A percentile compares a stretch with the other conserved stretches of the same genome.
These are phyloP conservation scores for Sphaceloma murrayae DNA, from an alignment of 2,329 filamentous ascomycete species.

Conservation along the genomic window DNA sequence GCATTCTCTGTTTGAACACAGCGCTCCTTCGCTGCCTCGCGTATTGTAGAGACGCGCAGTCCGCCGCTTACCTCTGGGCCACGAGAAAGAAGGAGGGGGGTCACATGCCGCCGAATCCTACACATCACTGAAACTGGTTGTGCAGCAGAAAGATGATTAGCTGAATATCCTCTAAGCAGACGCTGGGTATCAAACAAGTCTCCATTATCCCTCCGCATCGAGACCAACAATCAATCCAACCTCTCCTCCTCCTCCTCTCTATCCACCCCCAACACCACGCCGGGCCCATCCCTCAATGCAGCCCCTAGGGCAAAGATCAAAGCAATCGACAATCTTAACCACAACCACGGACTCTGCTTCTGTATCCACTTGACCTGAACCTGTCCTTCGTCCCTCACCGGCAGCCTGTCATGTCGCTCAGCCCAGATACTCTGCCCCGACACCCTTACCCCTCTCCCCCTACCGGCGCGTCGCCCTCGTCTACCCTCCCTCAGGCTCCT, in stretches of 20 bases:
- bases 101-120: neutral
- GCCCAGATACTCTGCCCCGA: slow-evolving; percentile 14
- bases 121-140: neutral
- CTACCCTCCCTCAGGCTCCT: slow-evolving; percentile 16
- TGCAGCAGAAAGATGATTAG: no score
- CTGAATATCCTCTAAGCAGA: no score
- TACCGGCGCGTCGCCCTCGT: no score
- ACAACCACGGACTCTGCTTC: slow-evolving; percentile 32
- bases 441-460: neutral
- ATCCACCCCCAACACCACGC: slow-evolving; percentile 27
- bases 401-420: slow-evolving; percentile 4
- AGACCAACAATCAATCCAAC: slow-evolving; percentile 9
- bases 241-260: slow-evolving; percentile 16
- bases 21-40: no score
- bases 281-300: slow-evolving; percentile 39
- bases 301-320: slow-evolving; percentile 41
- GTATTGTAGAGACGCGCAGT: no score
- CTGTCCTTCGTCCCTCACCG: neutral
- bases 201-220: neutral
- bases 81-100: no score
- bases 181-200: slow-evolving; percentile 14
- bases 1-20: neutral
- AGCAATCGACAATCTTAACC: slow-evolving; percentile 41
- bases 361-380: slow-evolving; percentile 14
- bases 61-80: no score